Base-by-base conservation (phyloP, 768 basidiomycete genomes). In the Lyophyllum atratum region DNA sequence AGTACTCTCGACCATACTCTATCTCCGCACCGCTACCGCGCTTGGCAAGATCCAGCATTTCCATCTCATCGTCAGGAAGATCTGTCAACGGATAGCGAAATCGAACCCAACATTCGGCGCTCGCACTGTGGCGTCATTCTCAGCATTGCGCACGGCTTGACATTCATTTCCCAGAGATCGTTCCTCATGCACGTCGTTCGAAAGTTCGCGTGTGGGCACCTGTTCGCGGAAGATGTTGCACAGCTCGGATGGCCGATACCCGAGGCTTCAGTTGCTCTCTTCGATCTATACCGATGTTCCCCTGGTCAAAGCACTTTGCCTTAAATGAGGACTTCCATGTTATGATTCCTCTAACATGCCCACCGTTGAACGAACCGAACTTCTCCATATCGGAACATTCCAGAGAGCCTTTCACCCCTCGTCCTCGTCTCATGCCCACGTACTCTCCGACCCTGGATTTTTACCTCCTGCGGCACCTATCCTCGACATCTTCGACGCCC, bases 401-500 rank as follows among this genome's bases (percentile, higher is more conserved):
- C 34, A 4, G 34, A 37, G 34, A 31, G 6, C 34, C 34, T 37
- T 37, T 37, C 34, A 37, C 12, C 17, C 34, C 17, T 37, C 34
- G 12, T 14, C 34, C 14, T 5, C 14, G 34, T 15, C 34, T 15
- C 34, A 37, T 37, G 34, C 17, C 29, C 4, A 7, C 14, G 34
- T 14, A 6, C 24, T 26, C 37, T 37, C 19, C 11, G 11, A 69
- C 22, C 63, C 60, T 37, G 34, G 3, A 4, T 5, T 15, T 37
- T 9, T 31, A 31, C 29, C 34, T 5, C 11, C 12, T 15, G 54
- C 69, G 19, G 68, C 68, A 11, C 71, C 70, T 42, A 79, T 80
- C 47, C 75, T 79, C 58, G 82, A 83, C 64, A 81, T 84, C 56
- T 81, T 82, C 62, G 81, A 84, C 56, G 81, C 74, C 22, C 79